Conservation (phyloP, 345 rosid species). For the Rhizophora apiculata region DNA sequence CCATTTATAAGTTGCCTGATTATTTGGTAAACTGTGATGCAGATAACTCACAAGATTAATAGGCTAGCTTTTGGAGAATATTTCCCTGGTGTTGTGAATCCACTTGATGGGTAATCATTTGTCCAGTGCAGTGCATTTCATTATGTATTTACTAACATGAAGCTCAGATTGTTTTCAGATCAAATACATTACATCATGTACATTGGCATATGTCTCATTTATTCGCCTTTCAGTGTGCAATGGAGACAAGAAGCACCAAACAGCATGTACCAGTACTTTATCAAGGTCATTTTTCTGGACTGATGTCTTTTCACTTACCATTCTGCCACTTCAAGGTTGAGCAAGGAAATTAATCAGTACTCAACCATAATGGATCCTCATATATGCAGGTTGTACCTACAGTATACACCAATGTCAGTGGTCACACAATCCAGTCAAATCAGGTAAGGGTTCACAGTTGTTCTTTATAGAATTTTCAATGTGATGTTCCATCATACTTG, state of each 20-base stretch:
- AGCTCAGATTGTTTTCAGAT: constrained; percentile 6
- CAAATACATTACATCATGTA: constrained; percentile 2
- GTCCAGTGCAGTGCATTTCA: constrained; percentile 3
- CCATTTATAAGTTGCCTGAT: background rate
- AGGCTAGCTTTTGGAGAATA: constrained; percentile 75
- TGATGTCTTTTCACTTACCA: constrained; percentile 13
- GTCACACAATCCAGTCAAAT: constrained; percentile 80
- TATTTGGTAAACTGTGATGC: constrained; percentile 22
- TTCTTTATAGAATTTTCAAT: background rate
- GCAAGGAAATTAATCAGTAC: no score
- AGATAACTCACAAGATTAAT: constrained; percentile 91
- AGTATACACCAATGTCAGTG: constrained; percentile 69
- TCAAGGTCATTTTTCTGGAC: constrained; percentile 54
- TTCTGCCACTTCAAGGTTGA: background rate
- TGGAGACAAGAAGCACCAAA: constrained; percentile 72
- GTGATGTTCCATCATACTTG: constrained; percentile 4
- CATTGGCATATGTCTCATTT: background rate
- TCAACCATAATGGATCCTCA: background rate
- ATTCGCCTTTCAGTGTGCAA: constrained; percentile 48
- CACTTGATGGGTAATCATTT: constrained; percentile 76
- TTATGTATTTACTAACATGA: constrained; percentile 1
- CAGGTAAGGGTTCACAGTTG: constrained; percentile 44
- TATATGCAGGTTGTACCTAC: constrained; percentile 86
- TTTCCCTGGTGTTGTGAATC: constrained; percentile 90
- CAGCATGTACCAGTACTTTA: constrained; percentile 91